Percentiles rank a stretch among this genome's conserved stretches.
Conservation (phyloP, 208 protist genomes). For the Trichomonas tenax region DNA sequence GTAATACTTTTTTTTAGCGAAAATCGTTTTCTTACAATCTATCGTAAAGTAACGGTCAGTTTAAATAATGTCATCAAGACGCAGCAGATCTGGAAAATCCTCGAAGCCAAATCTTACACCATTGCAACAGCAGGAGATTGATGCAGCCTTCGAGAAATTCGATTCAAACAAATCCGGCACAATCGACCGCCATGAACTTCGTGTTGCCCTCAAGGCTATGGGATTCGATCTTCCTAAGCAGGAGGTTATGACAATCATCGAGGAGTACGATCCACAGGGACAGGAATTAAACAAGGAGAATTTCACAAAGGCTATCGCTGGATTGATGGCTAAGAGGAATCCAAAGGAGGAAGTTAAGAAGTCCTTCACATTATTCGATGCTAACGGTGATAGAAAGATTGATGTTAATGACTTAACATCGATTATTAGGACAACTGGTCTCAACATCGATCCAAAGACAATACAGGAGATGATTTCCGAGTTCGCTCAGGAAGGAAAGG, state of each 20-base stretch:
- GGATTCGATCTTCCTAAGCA: background rate
- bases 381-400: slow-evolving; percentile 46
- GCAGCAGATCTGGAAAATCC: background rate
- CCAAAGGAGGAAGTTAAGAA: slow-evolving; percentile 48
- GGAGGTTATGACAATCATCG: background rate
- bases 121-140: background rate
- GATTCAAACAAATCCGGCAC: background rate
- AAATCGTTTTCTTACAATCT: no score
- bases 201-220: background rate
- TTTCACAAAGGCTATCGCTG: slow-evolving; percentile 24
- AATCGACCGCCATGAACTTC: background rate
- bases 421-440: background rate
- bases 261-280: background rate
- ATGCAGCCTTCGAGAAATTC: background rate
- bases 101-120: background rate
- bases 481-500: slow-evolving; percentile 76
- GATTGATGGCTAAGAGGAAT: slow-evolving; percentile 42
- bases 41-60: no score
- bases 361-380: slow-evolving; percentile 51
- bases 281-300: background rate
- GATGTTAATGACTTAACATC: slow-evolving; percentile 40
- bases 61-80: background rate
- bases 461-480: slow-evolving; percentile 89
- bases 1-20: no score
- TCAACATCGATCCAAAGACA: slow-evolving; percentile 61